These are phyloP conservation scores for Eudorina sp. DNA, from an alignment of 139 green algal genomes.

Conservation along the genomic window DNA sequence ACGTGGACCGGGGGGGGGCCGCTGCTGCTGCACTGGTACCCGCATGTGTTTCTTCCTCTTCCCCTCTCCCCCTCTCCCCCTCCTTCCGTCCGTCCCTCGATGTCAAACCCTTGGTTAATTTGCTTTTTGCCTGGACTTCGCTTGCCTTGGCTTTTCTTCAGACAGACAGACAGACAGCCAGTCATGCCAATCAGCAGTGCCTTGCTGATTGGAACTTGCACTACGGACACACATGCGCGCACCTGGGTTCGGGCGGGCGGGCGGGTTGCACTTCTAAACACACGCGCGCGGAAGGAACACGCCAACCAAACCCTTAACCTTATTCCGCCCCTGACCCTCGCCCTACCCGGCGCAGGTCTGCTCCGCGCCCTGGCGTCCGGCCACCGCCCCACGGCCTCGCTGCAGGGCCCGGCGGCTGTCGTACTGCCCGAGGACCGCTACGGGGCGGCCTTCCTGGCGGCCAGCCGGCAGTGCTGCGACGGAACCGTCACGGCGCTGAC, in stretches of 20 bases:
- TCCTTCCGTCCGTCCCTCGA: not conserved
- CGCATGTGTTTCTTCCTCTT: not conserved
- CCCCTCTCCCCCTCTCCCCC: not conserved
- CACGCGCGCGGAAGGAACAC: too few species aligned
- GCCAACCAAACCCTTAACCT: too few species aligned
- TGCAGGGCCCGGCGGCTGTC: conserved; percentile 69
- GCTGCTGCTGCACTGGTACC: not conserved
- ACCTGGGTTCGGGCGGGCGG: too few species aligned
- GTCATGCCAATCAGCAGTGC: too few species aligned
- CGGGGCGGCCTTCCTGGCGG: conserved; percentile 68
- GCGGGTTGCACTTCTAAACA: too few species aligned
- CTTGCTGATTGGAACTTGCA: too few species aligned
- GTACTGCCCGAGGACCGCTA: conserved; percentile 72
- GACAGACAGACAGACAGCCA: too few species aligned
- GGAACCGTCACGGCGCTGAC: conserved; percentile 48
- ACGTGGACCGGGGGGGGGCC: not conserved
- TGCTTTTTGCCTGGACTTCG: too few species aligned
- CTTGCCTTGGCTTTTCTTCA: too few species aligned
- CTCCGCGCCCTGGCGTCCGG: conserved; percentile 24
- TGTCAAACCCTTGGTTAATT: too few species aligned
- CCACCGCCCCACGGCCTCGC: conserved; percentile 11
- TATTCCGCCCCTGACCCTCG: too few species aligned
- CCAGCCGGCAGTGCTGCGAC: conserved; percentile 38
- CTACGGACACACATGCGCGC: too few species aligned
- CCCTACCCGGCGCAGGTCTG: not conserved